Evolutionary conservation across 345 rosid genomes (phyloP), one percentile per base, ranked within the genome.

Genomic region (Pistacia integerrima): DNA sequence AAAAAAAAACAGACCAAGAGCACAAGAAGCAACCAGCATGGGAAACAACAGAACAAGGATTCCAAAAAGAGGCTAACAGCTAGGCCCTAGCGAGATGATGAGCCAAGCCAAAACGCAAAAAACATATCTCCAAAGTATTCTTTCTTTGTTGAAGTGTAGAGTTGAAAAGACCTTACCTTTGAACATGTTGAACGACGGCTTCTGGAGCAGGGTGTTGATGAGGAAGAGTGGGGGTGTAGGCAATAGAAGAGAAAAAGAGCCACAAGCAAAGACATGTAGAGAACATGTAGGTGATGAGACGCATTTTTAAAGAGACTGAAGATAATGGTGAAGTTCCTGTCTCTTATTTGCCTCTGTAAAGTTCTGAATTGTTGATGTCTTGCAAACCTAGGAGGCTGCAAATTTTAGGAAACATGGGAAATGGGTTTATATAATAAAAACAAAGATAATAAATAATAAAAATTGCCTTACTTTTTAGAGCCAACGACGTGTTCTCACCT

Each of bases 151-250:
- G 8, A 38, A 64, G 46, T 64, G 2, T 25, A 36, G 57, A 57
- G 68, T 18, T n/a, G 7, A 1, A 67, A 52, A 70, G 25, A 58
- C 22, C 75, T 64, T 85, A 84, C 94, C 87, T 84, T 75, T 82
- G 87, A 5, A 90, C 68, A 77, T 83, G 80, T 41, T 72, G 88
- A 81, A 66, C 92, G 82, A 90, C 82, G 41, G 79, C 75, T 13
- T 88, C 92, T 56, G 94, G 92, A 78, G 84, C 81, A 14, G 92
- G 89, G 49, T 90, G 90, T 69, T 90, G 94, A 62, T 90, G 90
- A 17, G 84, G 89, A 18, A 87, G 87, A 78, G 86, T 82, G 56
- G 83, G 87, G 78, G 85, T 88, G 71, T 76, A 67, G 36, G 80
- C 44, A 22, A 76, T 5, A 3, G 58, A 10, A 48, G 78, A 73